phyloP scores from a whole-genome alignment of 306 rosid species.

The Betula pendula region DNA sequence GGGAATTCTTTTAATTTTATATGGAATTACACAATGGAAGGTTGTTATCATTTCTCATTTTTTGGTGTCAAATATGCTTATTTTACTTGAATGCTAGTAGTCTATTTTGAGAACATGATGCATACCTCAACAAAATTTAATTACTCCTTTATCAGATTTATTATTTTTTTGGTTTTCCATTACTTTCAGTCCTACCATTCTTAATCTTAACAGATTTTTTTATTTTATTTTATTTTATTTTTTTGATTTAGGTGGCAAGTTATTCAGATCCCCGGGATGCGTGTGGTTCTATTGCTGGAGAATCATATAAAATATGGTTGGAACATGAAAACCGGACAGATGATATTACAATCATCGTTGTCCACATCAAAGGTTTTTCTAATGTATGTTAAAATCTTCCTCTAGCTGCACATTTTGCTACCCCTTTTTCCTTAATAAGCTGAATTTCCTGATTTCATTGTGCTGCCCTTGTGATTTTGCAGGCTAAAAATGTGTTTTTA shows the following conservation, averaged over 20 bases:
- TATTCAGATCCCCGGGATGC: slow-evolving; percentile 96
- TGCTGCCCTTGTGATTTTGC: not conserved
- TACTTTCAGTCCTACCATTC: not conserved
- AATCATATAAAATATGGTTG: slow-evolving; percentile 89
- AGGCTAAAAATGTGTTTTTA: too few relatives aligned
- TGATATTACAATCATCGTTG: slow-evolving; percentile 88
- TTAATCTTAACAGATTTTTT: slow-evolving; percentile 26
- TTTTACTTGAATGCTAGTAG: not conserved
- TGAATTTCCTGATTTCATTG: slow-evolving; percentile 11
- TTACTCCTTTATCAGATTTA: not conserved
- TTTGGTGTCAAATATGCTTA: not conserved
- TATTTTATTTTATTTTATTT: too few relatives aligned
- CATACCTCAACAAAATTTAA: not conserved
- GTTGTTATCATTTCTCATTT: not conserved
- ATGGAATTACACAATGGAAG: not conserved
- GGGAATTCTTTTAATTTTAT: not conserved
- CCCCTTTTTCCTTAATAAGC: slow-evolving; percentile 2
- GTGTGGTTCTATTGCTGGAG: slow-evolving; percentile 96
- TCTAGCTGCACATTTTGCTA: slow-evolving; percentile 9
- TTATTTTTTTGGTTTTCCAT: slow-evolving; percentile 8
- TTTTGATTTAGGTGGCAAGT: slow-evolving; percentile 68
- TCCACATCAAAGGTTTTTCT: slow-evolving; percentile 81
- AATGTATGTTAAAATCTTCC: slow-evolving; percentile 57
- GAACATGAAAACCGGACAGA: slow-evolving; percentile 90
- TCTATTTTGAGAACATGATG: not conserved